These are phyloP conservation scores for Zizania latifolia DNA, from an alignment of 176 grass and related monocot species.

Conservation along the genomic window DNA sequence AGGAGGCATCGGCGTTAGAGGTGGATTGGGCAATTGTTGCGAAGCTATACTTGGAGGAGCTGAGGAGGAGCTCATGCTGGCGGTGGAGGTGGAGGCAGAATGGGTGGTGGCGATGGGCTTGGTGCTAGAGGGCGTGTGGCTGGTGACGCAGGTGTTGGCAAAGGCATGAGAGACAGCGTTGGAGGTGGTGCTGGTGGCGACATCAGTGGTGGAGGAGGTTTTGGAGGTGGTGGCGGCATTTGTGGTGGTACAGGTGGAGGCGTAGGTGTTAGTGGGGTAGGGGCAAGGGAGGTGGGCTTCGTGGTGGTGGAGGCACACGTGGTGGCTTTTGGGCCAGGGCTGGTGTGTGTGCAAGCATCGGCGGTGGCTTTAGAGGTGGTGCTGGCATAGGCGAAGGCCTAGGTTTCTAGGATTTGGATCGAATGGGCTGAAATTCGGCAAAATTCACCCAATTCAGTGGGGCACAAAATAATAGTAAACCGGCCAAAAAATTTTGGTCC, in stretches of 20 bases:
- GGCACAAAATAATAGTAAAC: too few relatives aligned
- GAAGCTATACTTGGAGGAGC: too few relatives aligned
- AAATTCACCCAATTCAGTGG: too few relatives aligned
- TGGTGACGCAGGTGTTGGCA: not conserved
- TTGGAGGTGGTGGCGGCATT: not conserved
- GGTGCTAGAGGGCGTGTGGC: not conserved
- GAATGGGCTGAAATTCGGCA: too few relatives aligned
- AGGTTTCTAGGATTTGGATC: too few relatives aligned
- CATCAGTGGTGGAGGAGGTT: not conserved
- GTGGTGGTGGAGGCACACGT: conserved; percentile 12
- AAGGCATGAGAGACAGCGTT: too few relatives aligned
- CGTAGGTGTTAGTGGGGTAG: too few relatives aligned
- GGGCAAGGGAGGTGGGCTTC: too few relatives aligned
- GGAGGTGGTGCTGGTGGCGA: not conserved
- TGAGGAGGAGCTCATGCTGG: too few relatives aligned
- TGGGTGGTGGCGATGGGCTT: not conserved
- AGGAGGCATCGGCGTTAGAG: too few relatives aligned
- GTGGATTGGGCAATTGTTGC: too few relatives aligned
- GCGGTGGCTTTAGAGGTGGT: not conserved
- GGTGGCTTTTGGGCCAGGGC: not conserved
- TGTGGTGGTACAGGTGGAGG: not conserved
- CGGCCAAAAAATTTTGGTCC: too few relatives aligned
- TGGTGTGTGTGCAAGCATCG: not conserved
- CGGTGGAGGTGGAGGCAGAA: not conserved
- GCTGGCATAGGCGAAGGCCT: not conserved